phyloP scores from a whole-genome alignment of 2,329 filamentous ascomycete genomes.

The Ophiosphaerella herpotricha region DNA sequence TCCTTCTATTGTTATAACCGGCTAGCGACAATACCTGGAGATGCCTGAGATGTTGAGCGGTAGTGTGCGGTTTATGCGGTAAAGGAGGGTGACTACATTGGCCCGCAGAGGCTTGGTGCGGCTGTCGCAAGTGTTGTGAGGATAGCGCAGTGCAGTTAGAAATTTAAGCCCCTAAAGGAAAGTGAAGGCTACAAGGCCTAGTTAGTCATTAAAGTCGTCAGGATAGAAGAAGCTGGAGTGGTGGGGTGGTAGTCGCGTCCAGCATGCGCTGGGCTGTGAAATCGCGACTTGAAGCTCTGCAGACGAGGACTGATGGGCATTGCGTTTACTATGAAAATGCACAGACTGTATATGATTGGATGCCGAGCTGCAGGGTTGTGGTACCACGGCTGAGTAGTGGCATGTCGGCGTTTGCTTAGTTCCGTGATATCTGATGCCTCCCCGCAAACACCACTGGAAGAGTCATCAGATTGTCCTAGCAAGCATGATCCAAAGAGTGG shows the following conservation, averaged over 20 bases:
- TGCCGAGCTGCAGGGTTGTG: not conserved
- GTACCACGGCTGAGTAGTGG: conserved; percentile 2
- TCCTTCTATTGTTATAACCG: conserved; percentile 14
- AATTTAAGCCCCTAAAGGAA: conserved; percentile 29
- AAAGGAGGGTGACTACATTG: conserved; percentile 28
- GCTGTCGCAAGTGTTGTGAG: conserved; percentile 17
- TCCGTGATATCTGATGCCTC: conserved; percentile 2
- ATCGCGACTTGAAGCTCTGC: conserved; percentile 34
- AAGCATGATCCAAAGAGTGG: too few species aligned
- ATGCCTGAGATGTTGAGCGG: conserved; percentile 14
- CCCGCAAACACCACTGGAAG: not conserved
- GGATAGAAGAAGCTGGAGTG: conserved; percentile 24
- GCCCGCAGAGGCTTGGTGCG: conserved; percentile 21
- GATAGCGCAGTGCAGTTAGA: conserved; percentile 7
- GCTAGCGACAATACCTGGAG: conserved; percentile 8
- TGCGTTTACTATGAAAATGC: conserved; percentile 7
- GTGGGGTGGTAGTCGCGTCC: conserved; percentile 36
- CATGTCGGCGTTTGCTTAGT: conserved; percentile 6
- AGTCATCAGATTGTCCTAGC: not conserved
- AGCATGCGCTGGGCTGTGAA: conserved; percentile 31
- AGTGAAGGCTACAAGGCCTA: conserved; percentile 23
- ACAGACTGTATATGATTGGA: conserved; percentile 11
- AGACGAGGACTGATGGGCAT: conserved; percentile 14
- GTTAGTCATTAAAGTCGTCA: conserved; percentile 39
- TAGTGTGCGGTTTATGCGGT: conserved; percentile 16